These are phyloP conservation scores for Vicia villosa DNA, from an alignment of 306 rosid species.

Conservation along the genomic window DNA sequence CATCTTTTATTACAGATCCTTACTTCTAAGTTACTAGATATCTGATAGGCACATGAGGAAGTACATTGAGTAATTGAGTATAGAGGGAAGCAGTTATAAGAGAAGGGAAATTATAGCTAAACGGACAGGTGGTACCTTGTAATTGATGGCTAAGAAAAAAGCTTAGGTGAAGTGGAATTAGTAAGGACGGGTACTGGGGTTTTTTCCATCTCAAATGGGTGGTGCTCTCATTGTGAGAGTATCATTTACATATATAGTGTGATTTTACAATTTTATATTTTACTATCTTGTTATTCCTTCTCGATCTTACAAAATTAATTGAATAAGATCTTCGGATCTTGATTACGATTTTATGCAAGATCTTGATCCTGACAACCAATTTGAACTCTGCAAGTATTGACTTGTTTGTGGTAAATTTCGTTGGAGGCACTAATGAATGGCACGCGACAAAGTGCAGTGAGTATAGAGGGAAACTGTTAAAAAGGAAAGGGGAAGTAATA, in stretches of 20 bases:
- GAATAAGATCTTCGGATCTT: too few species aligned
- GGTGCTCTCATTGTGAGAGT: background rate
- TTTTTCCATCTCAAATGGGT: background rate
- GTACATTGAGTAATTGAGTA: background rate
- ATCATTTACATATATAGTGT: too few species aligned
- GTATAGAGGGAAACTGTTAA: too few species aligned
- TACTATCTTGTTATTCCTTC: too few species aligned
- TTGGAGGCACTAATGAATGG: too few species aligned
- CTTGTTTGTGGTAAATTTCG: too few species aligned
- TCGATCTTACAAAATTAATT: too few species aligned
- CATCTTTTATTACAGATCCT: background rate
- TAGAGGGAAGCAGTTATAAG: background rate
- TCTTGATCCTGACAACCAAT: too few species aligned
- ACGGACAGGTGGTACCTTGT: background rate
- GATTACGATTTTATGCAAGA: background rate
- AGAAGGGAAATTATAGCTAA: background rate
- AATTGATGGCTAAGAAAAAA: background rate
- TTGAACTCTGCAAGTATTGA: too few species aligned
- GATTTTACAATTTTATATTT: too few species aligned
- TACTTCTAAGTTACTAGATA: slow-evolving; percentile 2
- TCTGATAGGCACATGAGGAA: background rate
- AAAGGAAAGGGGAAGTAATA: too few species aligned
- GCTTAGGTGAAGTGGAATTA: background rate
- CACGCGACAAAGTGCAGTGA: too few species aligned
- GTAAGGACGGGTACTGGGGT: background rate